Percentiles rank a stretch among this genome's conserved stretches.
phyloP scores from a whole-genome alignment of 1,139 yeast genomes.

The Lodderomyces beijingensis region DNA sequence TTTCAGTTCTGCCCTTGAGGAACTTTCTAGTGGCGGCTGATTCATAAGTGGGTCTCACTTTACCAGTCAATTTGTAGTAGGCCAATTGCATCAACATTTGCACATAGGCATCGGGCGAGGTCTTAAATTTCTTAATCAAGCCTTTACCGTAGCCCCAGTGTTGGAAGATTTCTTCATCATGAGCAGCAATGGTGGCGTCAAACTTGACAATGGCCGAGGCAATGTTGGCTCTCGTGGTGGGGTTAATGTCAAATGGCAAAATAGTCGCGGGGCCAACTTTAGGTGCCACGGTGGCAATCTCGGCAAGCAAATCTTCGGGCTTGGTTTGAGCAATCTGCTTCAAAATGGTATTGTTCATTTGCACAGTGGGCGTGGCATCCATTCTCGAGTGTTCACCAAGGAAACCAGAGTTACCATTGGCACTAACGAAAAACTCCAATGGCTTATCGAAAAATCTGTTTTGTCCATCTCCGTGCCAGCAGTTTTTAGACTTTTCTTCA shows the following conservation, averaged over 20 bases:
- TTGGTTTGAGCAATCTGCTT: slow-evolving; percentile 48
- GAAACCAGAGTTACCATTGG: slow-evolving; percentile 87
- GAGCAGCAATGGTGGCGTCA: slow-evolving; percentile 46
- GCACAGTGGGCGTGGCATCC: slow-evolving; percentile 97
- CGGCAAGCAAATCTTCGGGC: slow-evolving; percentile 30
- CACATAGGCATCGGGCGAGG: slow-evolving; percentile 74
- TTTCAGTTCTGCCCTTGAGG: slow-evolving; percentile 93
- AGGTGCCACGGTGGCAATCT: slow-evolving; percentile 22
- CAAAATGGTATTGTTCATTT: slow-evolving; percentile 75
- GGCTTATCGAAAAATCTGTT: slow-evolving; percentile 95
- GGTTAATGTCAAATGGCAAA: slow-evolving; percentile 46
- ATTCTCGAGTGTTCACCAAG: slow-evolving; percentile 95
- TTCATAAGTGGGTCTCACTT: slow-evolving; percentile 87
- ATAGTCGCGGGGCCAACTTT: slow-evolving; percentile 20
- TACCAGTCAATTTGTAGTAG: slow-evolving; percentile 76
- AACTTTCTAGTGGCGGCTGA: slow-evolving; percentile 91
- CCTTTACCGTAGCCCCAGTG: slow-evolving; percentile 70
- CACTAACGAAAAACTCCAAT: slow-evolving; percentile 74
- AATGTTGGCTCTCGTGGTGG: slow-evolving; percentile 50
- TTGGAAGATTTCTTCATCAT: slow-evolving; percentile 64
- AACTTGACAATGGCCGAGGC: slow-evolving; percentile 53
- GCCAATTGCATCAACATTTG: slow-evolving; percentile 77
- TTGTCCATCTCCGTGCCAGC: slow-evolving; percentile 93
- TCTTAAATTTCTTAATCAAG: slow-evolving; percentile 62
- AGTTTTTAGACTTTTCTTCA: slow-evolving; percentile 80